A percentile compares a stretch with the other conserved stretches of the same genome.
phyloP scores from a whole-genome alignment of 371 early-diverging fungal genomes.

The Mucor mucedo region DNA sequence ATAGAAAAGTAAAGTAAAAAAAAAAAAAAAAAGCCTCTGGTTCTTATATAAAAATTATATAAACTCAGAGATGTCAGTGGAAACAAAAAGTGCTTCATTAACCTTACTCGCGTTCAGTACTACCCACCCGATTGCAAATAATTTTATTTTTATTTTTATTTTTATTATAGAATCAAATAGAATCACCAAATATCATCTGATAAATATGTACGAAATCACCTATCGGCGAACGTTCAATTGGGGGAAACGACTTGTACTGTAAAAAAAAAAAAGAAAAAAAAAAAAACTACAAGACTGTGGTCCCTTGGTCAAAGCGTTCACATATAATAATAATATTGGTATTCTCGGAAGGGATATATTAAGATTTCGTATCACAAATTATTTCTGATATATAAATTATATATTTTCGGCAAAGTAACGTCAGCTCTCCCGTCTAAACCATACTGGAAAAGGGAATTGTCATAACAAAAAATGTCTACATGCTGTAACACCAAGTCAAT shows the following conservation, averaged over 20 bases:
- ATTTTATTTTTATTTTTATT: background rate
- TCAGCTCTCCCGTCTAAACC: background rate
- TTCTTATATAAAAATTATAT: background rate
- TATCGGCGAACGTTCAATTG: background rate
- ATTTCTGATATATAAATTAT: background rate
- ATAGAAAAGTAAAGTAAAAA: background rate
- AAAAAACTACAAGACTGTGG: background rate
- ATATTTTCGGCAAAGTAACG: background rate
- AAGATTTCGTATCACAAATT: background rate
- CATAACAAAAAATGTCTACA: slow-evolving; percentile 2
- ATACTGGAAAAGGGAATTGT: slow-evolving; percentile 1
- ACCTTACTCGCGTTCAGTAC: background rate
- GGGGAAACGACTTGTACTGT: background rate
- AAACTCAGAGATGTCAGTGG: background rate
- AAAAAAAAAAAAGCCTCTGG: background rate
- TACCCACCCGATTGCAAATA: background rate
- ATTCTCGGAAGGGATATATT: background rate
- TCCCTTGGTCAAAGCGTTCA: slow-evolving; percentile 6
- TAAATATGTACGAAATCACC: background rate
- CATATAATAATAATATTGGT: background rate
- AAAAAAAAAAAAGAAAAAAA: background rate
- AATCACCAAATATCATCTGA: background rate
- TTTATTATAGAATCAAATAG: background rate
- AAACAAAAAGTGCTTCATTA: background rate
- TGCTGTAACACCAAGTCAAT: background rate